Evolutionary conservation across 1,139 yeast genomes (phyloP), one percentile per base, ranked within the genome.

Genomic region (Hyphopichia fennica): DNA sequence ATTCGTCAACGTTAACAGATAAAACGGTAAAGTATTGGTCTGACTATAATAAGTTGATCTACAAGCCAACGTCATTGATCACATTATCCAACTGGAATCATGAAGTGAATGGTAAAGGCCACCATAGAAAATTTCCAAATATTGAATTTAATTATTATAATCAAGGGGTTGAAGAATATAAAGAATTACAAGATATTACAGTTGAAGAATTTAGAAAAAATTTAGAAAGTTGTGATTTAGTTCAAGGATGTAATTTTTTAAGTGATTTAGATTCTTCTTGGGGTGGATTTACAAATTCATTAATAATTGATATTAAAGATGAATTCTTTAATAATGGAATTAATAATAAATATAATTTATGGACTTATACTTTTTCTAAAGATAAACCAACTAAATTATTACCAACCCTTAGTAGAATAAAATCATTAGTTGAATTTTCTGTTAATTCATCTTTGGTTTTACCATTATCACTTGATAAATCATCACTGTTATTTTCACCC

Each of bases 251-350:
- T 11, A 86, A 84, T 49, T 43, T 87, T 0, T 57, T 83, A 2
- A 76, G 86, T 0, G 95, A 89, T 40, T 51, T 84, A 5, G 93
- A 87, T 56, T 73, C 81, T 31, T 86, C 85, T 0, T 93, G 98
- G 98, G 84, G 91, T 35, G 96, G 96, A 0, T 84, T 87, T 51
- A 64, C 87, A 1, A 60, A 69, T 30, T 73, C 73, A 36, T 52
- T 83, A 49, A 47, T 90, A 27, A 57, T 68, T 13, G 75, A 72
- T 17, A 45, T 90, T 23, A 70, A 80, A 41, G 96, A 91, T 59
- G 96, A 89, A 48, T 82, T 81, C 51, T 69, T 80, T 44, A 82
- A 90, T 8, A 86, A 85, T 54, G 71, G 75, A 3, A 58, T 75
- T 18, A 60, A 57, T 41, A 64, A 61, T 45, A 72, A 72, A 45